A percentile compares a stretch with the other conserved stretches of the same genome.
These are phyloP conservation scores for Podaxis mareebaensis DNA, from an alignment of 768 basidiomycete species.

Conservation along the genomic window DNA sequence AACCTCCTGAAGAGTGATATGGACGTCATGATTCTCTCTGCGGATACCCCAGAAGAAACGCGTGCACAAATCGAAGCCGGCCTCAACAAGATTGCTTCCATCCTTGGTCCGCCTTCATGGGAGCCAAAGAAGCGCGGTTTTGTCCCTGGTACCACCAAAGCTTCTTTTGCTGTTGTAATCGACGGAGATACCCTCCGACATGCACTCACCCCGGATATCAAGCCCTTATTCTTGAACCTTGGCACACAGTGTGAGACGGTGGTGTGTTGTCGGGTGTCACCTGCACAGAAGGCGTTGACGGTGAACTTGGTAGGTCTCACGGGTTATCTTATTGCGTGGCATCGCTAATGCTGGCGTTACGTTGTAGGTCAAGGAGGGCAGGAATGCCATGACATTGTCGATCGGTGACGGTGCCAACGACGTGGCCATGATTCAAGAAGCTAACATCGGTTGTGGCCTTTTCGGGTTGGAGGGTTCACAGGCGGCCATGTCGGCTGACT, in stretches of 20 bases:
- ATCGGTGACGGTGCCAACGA: constrained; percentile 99
- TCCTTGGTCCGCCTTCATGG: constrained; percentile 73
- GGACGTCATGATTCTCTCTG: constrained; percentile 97
- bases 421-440: constrained; percentile 99
- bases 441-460: constrained; percentile 95
- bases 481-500: constrained; percentile 98
- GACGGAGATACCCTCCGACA: constrained; percentile 91
- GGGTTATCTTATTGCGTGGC: constrained; percentile 5
- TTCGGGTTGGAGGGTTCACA: constrained; percentile 95
- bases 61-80: constrained; percentile 89
- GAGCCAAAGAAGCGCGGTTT: constrained; percentile 67
- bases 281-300: constrained; percentile 96
- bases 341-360: not conserved
- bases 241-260: constrained; percentile 98
- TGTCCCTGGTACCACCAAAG: constrained; percentile 54
- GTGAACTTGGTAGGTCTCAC: constrained; percentile 74
- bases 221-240: constrained; percentile 85
- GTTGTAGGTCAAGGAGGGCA: constrained; percentile 89
- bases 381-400: constrained; percentile 93
- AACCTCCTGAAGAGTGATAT: constrained; percentile 92
- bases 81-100: constrained; percentile 90
- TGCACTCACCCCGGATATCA: constrained; percentile 76
- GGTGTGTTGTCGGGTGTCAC: constrained; percentile 96
- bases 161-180: constrained; percentile 91
- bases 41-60: constrained; percentile 72